Evolutionary conservation across 169 alveolate species (phyloP), one percentile per base, ranked within the genome.

Genomic region (Plasmodium coatneyi): DNA sequence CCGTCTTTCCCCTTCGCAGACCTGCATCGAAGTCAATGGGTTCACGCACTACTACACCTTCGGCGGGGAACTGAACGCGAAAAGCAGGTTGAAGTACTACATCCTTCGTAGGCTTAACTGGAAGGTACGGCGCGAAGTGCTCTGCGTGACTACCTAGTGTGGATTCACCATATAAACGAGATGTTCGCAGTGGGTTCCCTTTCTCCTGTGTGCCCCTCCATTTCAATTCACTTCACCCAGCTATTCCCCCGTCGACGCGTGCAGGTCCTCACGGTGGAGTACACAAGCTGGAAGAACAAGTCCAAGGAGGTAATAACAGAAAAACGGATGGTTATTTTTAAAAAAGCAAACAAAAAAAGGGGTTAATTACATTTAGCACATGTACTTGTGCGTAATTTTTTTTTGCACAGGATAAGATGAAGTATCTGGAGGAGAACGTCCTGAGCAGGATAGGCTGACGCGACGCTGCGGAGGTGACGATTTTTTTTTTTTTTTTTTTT

Each of bases 1-100:
- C 76, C 14, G 30, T 32, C 32, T 16, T 28, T 22, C 9, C 60
- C 71, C 4, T 54, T 60, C 36, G 41, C 41, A 89, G 94, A 49
- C 82, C 43, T 78, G 89, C 19, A 79, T 89, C 34, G 94, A 89
- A 79, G 90, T 89, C 5, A 89, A 89, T 43, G 94, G 94, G 32
- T 89, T 89, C 39, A 89, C 90, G 12, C 94, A 89, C 82, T 89
- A 89, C 70, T 89, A 89, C 78, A 80, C 76, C n/a, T 89, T 89
- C 49, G 71, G 56, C 7, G 90, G 90, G 30, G 82, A 41, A n/a
- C 25, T 89, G 52, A 89, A 89, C 52, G 66, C 87, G 19, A 89
- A 89, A 16, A 89, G 82, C 2, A 79, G 39, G 5, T 36, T 89
- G 19, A 89, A 89, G 46, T 89, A 89, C 71, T 89, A 19, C 34